A percentile compares a stretch with the other conserved stretches of the same genome.
These are phyloP conservation scores for Lolium perenne DNA, from an alignment of 176 grass and related monocot species.

Conservation along the genomic window DNA sequence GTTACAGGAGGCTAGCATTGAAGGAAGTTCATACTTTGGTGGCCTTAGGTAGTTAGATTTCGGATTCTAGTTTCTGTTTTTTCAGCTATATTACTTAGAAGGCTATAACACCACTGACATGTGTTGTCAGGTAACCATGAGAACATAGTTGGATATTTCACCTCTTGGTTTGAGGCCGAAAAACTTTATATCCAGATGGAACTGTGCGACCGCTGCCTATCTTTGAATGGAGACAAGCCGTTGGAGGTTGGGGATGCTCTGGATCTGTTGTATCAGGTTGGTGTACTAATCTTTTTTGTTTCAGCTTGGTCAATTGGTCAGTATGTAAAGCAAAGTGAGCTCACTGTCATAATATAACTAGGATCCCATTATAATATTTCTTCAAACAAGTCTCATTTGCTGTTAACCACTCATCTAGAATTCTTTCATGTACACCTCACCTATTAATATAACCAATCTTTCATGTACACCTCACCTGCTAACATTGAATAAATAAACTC, in stretches of 20 bases:
- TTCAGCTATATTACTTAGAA: slow-evolving; percentile 23
- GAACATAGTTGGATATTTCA: slow-evolving; percentile 93
- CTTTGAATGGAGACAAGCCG: slow-evolving; percentile 46
- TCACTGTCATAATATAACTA: neutral
- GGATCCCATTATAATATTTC: neutral
- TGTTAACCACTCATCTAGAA: neutral
- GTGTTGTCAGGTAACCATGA: slow-evolving; percentile 75
- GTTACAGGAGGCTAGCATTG: slow-evolving; percentile 72
- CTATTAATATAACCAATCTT: slow-evolving; percentile 40
- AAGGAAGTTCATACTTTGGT: slow-evolving; percentile 99
- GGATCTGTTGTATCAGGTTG: slow-evolving; percentile 86
- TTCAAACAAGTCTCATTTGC: slow-evolving; percentile 16
- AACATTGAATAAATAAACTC: slow-evolving; percentile 33
- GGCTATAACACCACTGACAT: slow-evolving; percentile 25
- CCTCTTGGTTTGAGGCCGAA: slow-evolving; percentile 94
- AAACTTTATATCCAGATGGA: slow-evolving; percentile 97
- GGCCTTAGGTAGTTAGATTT: slow-evolving; percentile 62
- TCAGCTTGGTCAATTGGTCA: slow-evolving; percentile 23
- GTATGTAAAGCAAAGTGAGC: neutral
- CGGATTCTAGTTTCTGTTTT: slow-evolving; percentile 25
- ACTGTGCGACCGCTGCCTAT: slow-evolving; percentile 73
- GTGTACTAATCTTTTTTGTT: slow-evolving; percentile 21
- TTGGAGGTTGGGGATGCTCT: slow-evolving; percentile 65
- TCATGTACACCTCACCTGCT: slow-evolving; percentile 34
- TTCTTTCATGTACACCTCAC: slow-evolving; percentile 20